Percentiles rank a stretch among this genome's conserved stretches.
Conservation (phyloP, 192 early-diverging fungal genomes). For the Coemansia sp. region DNA sequence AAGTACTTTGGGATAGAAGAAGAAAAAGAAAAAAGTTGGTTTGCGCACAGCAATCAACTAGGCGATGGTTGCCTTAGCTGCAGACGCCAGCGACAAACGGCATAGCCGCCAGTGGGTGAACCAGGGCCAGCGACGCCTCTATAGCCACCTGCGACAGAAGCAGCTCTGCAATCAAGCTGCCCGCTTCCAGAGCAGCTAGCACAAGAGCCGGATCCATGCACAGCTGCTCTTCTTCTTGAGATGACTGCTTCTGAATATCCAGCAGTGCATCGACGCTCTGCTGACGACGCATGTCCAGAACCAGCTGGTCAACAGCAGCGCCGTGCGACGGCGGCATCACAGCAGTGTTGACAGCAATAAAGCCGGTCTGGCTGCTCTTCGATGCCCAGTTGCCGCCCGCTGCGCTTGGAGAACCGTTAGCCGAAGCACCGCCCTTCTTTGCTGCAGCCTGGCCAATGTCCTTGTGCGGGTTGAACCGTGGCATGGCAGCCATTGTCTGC, state of each 20-base stretch:
- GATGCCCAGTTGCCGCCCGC: conserved; percentile 34
- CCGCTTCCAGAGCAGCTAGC: conserved; percentile 3
- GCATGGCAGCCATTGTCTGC: conserved; percentile 9
- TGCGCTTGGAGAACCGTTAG: conserved; percentile 5
- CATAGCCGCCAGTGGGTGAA: neutral
- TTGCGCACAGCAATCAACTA: too few species aligned
- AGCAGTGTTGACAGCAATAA: conserved; percentile 42
- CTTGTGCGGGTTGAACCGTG: conserved; percentile 51
- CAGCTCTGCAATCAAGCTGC: conserved; percentile 23
- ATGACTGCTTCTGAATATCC: conserved; percentile 11
- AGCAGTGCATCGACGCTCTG: conserved; percentile 41
- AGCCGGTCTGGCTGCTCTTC: conserved; percentile 41
- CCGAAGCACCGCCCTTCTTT: conserved; percentile 19
- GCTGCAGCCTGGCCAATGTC: conserved; percentile 35
- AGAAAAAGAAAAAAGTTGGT: neutral
- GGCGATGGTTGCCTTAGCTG: neutral
- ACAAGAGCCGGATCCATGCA: neutral
- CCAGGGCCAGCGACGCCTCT: conserved; percentile 36
- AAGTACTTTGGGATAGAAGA: neutral
- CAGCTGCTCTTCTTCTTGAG: neutral
- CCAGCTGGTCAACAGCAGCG: conserved; percentile 16
- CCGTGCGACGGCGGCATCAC: conserved; percentile 20
- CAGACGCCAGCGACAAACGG: conserved; percentile 2
- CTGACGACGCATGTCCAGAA: conserved; percentile 27
- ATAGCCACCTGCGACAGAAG: conserved; percentile 33